Evolutionary conservation across 257 asterid genomes (phyloP).

Genomic region (Cruciata laevipes): DNA sequence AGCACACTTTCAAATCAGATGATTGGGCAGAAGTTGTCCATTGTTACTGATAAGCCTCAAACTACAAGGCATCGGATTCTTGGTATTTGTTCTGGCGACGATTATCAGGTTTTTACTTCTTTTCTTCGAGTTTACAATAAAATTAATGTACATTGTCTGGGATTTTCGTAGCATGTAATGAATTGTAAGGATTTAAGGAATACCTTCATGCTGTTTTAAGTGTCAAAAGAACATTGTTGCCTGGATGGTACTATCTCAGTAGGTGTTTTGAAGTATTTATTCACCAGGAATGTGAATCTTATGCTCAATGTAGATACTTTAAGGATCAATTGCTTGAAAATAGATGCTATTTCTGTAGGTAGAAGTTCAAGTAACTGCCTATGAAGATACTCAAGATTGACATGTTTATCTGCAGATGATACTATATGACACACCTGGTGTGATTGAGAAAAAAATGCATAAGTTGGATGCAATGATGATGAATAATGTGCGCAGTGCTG

Average conservation of each 20-base stretch:
- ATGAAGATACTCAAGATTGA: background rate
- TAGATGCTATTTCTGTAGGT: background rate
- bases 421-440: slow-evolving; percentile 96
- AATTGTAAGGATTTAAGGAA: background rate
- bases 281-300: background rate
- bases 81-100: slow-evolving; percentile 78
- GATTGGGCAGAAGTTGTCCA: slow-evolving; percentile 86
- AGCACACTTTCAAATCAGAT: slow-evolving; percentile 90
- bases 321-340: background rate
- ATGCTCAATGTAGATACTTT: background rate
- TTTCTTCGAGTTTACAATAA: slow-evolving; percentile 4
- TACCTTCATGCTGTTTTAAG: background rate
- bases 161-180: background rate
- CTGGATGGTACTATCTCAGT: background rate
- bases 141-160: background rate
- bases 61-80: slow-evolving; percentile 90
- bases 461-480: slow-evolving; percentile 93
- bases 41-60: slow-evolving; percentile 94
- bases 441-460: slow-evolving; percentile 95
- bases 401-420: slow-evolving; percentile 58
- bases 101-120: slow-evolving; percentile 59
- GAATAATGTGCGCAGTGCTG: slow-evolving; percentile 90
- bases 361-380: background rate
- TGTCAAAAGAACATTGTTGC: background rate
- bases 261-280: background rate